phyloP scores from a whole-genome alignment of 2,329 filamentous ascomycete species.

The Byssochlamys sp. region DNA sequence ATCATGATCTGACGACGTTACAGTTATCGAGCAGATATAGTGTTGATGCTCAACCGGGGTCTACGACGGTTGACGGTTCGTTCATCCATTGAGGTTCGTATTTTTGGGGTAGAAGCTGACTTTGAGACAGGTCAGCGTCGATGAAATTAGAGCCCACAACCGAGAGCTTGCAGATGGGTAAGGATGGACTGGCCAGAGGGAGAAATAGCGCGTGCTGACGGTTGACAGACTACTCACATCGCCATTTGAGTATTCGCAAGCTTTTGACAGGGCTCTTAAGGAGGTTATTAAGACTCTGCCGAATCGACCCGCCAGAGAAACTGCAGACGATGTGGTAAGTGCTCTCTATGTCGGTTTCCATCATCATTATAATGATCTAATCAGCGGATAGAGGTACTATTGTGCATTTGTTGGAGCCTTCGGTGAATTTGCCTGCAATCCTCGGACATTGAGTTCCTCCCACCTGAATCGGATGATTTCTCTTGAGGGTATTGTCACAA shows the following conservation, averaged over 20 bases:
- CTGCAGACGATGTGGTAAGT: constrained; percentile 60
- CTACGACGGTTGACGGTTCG: constrained; percentile 47
- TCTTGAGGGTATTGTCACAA: constrained; percentile 91
- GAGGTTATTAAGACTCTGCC: constrained; percentile 74
- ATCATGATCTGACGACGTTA: constrained; percentile 41
- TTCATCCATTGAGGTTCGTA: not conserved
- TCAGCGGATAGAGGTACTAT: constrained; percentile 54
- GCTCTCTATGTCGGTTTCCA: not conserved
- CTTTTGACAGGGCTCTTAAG: constrained; percentile 84
- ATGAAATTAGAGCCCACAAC: constrained; percentile 84
- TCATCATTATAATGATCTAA: not conserved
- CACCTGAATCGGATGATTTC: constrained; percentile 96
- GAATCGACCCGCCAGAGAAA: constrained; percentile 65
- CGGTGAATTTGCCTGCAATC: constrained; percentile 88
- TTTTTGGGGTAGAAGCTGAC: not conserved
- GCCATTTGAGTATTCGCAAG: constrained; percentile 78
- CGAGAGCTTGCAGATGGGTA: constrained; percentile 65
- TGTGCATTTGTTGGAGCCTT: constrained; percentile 96
- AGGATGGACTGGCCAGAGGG: constrained; percentile 2
- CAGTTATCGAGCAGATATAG: constrained; percentile 84
- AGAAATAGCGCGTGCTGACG: constrained; percentile 7
- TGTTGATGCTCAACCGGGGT: constrained; percentile 59
- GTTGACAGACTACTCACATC: constrained; percentile 59
- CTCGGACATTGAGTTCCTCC: constrained; percentile 75
- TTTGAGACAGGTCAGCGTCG: constrained; percentile 57